These are phyloP conservation scores for Dryas drummondii DNA, from an alignment of 306 rosid genomes.

Conservation along the genomic window DNA sequence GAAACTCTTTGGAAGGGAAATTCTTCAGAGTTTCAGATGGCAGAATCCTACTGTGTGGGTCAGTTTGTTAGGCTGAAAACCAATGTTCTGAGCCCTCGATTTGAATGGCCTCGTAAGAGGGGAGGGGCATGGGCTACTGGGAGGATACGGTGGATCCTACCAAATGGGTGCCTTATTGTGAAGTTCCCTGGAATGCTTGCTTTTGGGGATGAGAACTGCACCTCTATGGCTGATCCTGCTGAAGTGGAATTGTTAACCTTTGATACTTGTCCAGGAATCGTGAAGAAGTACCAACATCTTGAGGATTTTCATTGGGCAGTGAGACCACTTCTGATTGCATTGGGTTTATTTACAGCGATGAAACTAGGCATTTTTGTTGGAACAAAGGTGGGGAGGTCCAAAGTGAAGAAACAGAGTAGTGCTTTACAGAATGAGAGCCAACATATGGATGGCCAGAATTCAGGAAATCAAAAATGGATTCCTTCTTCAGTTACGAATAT, in stretches of 20 bases:
- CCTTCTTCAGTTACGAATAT: slow-evolving; percentile 63
- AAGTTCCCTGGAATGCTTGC: slow-evolving; percentile 75
- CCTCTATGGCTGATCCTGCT: slow-evolving; percentile 79
- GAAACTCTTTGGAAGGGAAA: slow-evolving; percentile 75
- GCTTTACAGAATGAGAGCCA: slow-evolving; percentile 43
- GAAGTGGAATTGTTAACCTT: slow-evolving; percentile 76
- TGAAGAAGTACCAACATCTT: slow-evolving; percentile 78
- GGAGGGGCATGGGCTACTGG: slow-evolving; percentile 67
- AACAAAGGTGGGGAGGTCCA: slow-evolving; percentile 46
- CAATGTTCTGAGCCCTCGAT: slow-evolving; percentile 62
- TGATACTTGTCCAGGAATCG: slow-evolving; percentile 56
- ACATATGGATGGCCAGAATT: slow-evolving; percentile 47
- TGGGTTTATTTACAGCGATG: slow-evolving; percentile 70
- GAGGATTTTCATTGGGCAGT: slow-evolving; percentile 95
- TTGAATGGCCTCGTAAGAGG: slow-evolving; percentile 73
- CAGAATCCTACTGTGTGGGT: slow-evolving; percentile 65
- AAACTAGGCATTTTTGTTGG: slow-evolving; percentile 64
- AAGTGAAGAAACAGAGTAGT: slow-evolving; percentile 39
- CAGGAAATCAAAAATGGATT: slow-evolving; percentile 56
- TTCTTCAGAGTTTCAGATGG: slow-evolving; percentile 72
- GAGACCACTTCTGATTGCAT: slow-evolving; percentile 68
- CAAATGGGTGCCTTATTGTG: slow-evolving; percentile 78
- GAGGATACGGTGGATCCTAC: slow-evolving; percentile 71
- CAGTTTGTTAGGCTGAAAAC: slow-evolving; percentile 72
- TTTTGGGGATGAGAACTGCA: slow-evolving; percentile 47